Evolutionary conservation across 305 asterid genomes (phyloP), one percentile per base, ranked within the genome.

Genomic region (Ilex paraguariensis): DNA sequence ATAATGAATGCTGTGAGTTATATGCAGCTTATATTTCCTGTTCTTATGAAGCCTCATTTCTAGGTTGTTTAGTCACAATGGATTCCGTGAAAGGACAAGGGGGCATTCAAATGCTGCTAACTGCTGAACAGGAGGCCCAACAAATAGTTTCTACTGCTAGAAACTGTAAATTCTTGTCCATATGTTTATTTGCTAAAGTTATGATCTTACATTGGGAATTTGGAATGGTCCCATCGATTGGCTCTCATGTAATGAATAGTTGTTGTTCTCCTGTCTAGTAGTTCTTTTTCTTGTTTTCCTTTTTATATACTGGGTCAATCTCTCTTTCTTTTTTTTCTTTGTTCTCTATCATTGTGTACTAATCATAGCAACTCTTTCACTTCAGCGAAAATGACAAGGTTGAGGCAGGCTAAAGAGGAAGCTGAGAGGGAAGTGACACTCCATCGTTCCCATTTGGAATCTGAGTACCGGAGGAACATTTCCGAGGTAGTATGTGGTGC

Each of bases 91-190:
- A 84, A 76, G 95, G 93, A 54, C 96, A 86, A 73, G 93, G 92
- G 54, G 93, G 98, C 66, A 91, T 91, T 63, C 98, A 91, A 67
- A 89, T 88, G 98, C 82, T 91, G 31, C 84, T 88, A 3, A 76
- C 83, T 14, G 97, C 97, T 2, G 97, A 91, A 66, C 87, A 85
- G 30, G 98, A 91, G 67, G 98, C 97, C 28, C 98, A 88, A 68
- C 96, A 84, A 53, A 89, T 89, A 55, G 92, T 92, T 13, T 58
- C 87, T 21, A 80, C 87, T 42, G 97, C 97, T 32, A 87, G 87
- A 77, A 89, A 82, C 59, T 61, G 98, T 92, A 57, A 58, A 13
- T 3, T 15, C 31, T 32, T 3, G 32, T 4, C 16, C 30, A 21
- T 2, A 3, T 21, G n/a, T 61, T 48, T 21, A 21, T 21, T 21